These are phyloP conservation scores for Argentina anserina DNA, from an alignment of 306 rosid genomes.

Conservation along the genomic window DNA sequence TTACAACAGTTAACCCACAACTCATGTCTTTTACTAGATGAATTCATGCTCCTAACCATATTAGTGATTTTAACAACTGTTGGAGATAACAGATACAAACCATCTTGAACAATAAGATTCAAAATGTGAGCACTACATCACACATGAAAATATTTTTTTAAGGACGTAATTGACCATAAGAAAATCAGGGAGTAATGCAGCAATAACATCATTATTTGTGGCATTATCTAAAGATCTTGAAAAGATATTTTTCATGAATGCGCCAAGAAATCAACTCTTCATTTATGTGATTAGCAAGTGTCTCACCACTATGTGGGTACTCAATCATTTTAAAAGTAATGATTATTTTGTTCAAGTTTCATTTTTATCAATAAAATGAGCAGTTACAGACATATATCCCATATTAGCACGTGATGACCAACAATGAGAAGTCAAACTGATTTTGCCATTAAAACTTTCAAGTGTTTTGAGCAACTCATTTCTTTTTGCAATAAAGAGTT, in stretches of 20 bases:
- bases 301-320: neutral
- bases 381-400: too few species aligned
- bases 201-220: neutral
- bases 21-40: neutral
- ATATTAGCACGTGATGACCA: neutral
- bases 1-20: neutral
- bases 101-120: constrained; percentile 3
- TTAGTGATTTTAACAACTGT: neutral
- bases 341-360: too few species aligned
- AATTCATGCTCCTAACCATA: neutral
- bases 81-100: neutral
- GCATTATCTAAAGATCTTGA: neutral
- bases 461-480: neutral
- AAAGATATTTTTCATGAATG: neutral
- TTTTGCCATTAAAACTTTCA: neutral
- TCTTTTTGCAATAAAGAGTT: neutral
- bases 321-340: constrained; percentile 13
- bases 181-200: neutral
- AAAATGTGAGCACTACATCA: neutral
- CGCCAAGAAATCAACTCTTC: neutral
- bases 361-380: too few species aligned
- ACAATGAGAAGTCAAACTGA: neutral
- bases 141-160: neutral
- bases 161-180: neutral
- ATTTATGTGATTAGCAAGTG: neutral